Conservation (phyloP, 257 asterid genomes). For the Solanum acaule region DNA sequence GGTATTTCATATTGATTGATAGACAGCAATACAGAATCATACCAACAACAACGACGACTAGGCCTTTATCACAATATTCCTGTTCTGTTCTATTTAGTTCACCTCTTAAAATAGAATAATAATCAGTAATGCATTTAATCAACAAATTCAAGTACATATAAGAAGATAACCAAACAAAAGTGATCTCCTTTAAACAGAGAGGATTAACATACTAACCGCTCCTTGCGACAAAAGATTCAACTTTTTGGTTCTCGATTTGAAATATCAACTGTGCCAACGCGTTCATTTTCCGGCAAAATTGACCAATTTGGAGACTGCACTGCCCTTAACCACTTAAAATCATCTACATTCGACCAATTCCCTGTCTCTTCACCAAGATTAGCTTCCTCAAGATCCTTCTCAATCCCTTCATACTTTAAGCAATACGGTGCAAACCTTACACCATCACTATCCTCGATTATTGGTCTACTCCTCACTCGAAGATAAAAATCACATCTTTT, state of each 20-base stretch:
- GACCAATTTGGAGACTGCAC: conserved; percentile 89
- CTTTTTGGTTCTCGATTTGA: conserved; percentile 1
- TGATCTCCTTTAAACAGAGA: neutral
- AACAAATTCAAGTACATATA: neutral
- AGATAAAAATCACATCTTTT: conserved; percentile 66
- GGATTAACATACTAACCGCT: neutral
- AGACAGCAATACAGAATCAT: neutral
- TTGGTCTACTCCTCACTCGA: conserved; percentile 84
- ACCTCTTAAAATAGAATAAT: neutral
- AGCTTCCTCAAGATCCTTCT: conserved; percentile 54
- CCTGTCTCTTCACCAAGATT: conserved; percentile 73
- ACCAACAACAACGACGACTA: neutral
- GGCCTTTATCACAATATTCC: neutral
- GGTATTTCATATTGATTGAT: neutral
- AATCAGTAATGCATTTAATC: neutral
- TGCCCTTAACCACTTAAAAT: conserved; percentile 82
- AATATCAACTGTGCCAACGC: conserved; percentile 24
- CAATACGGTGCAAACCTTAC: conserved; percentile 70
- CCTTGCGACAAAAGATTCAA: neutral
- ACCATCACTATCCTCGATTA: conserved; percentile 64
- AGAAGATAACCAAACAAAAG: neutral
- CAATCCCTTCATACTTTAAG: conserved; percentile 53
- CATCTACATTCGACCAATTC: conserved; percentile 86
- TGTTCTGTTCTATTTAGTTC: neutral
- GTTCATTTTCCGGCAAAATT: conserved; percentile 50